A percentile compares a stretch with the other conserved stretches of the same genome.
Evolutionary conservation across 2,329 filamentous ascomycete species (phyloP).

Genomic region (Colletotrichum sp.): DNA sequence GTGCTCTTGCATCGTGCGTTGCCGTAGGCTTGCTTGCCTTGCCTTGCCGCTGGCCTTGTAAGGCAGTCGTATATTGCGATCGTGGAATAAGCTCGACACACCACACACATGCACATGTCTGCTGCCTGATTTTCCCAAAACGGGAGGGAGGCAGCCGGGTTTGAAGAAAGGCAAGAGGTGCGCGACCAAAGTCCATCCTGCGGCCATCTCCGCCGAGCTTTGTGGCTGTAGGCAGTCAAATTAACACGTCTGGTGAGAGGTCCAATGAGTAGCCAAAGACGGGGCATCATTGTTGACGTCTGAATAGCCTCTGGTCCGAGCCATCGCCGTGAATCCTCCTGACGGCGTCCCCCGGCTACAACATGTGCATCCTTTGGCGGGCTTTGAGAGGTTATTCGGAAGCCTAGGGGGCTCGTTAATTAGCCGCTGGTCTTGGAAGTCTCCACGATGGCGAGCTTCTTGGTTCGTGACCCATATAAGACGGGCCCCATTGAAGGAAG

Average conservation of each 20-base stretch:
- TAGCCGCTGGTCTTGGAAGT: background rate
- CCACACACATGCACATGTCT: background rate
- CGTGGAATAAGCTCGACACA: background rate
- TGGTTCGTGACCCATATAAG: background rate
- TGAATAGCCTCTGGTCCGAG: slow-evolving; percentile 9
- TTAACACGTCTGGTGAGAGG: background rate
- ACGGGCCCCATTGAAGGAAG: background rate
- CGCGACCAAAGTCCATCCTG: background rate
- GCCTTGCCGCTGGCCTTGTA: background rate
- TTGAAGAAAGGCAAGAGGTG: background rate
- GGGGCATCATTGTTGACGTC: background rate
- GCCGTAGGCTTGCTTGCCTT: background rate
- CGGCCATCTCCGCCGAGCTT: background rate
- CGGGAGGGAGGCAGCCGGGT: background rate
- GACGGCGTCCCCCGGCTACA: background rate
- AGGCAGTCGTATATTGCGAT: background rate
- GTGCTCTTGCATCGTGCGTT: background rate
- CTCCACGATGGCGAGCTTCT: background rate
- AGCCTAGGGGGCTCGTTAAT: background rate
- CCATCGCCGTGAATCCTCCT: background rate
- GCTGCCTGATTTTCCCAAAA: background rate
- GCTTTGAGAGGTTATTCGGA: background rate
- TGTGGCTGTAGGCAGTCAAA: background rate
- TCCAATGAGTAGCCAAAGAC: background rate
- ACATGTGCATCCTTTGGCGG: background rate